phyloP scores from a whole-genome alignment of 2,329 filamentous ascomycete species.

The Alternaria angustiovoidea region DNA sequence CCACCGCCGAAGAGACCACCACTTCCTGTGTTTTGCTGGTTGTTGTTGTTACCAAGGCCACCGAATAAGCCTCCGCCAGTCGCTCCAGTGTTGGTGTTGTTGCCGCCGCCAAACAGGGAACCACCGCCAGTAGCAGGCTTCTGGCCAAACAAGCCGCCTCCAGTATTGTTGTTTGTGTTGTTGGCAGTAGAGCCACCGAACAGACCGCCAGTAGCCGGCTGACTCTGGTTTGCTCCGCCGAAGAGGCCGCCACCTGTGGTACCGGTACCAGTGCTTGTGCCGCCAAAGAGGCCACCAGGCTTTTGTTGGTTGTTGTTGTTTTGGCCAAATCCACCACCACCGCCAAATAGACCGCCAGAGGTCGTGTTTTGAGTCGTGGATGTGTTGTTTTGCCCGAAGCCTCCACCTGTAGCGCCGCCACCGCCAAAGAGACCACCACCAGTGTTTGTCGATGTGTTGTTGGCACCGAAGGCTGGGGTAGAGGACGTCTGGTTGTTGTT shows the following conservation, averaged over 20 bases:
- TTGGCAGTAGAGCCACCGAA: slow-evolving; percentile 61
- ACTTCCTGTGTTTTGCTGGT: slow-evolving; percentile 43
- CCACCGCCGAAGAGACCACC: slow-evolving; percentile 50
- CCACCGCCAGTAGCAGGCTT: slow-evolving; percentile 33
- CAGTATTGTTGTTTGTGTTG: slow-evolving; percentile 40
- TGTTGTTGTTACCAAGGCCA: slow-evolving; percentile 40
- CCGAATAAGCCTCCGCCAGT: slow-evolving; percentile 48
- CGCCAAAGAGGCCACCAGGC: slow-evolving; percentile 49
- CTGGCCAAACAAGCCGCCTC: slow-evolving; percentile 53
- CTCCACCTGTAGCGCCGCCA: slow-evolving; percentile 25
- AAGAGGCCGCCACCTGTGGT: slow-evolving; percentile 61
- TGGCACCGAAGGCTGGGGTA: slow-evolving; percentile 39
- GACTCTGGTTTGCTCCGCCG: slow-evolving; percentile 48
- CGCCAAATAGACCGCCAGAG: slow-evolving; percentile 54
- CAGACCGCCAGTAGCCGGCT: slow-evolving; percentile 45
- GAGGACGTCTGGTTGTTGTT: slow-evolving; percentile 37
- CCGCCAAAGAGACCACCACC: slow-evolving; percentile 42
- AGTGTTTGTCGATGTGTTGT: slow-evolving; percentile 35
- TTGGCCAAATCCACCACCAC: slow-evolving; percentile 49
- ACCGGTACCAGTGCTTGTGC: slow-evolving; percentile 34
- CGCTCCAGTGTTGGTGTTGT: slow-evolving; percentile 24
- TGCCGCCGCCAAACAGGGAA: slow-evolving; percentile 43
- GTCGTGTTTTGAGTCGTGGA: slow-evolving; percentile 32
- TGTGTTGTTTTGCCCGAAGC: slow-evolving; percentile 46
- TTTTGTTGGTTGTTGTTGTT: slow-evolving; percentile 50